phyloP scores from a whole-genome alignment of 345 rosid genomes.

The Aquilaria malaccensis region DNA sequence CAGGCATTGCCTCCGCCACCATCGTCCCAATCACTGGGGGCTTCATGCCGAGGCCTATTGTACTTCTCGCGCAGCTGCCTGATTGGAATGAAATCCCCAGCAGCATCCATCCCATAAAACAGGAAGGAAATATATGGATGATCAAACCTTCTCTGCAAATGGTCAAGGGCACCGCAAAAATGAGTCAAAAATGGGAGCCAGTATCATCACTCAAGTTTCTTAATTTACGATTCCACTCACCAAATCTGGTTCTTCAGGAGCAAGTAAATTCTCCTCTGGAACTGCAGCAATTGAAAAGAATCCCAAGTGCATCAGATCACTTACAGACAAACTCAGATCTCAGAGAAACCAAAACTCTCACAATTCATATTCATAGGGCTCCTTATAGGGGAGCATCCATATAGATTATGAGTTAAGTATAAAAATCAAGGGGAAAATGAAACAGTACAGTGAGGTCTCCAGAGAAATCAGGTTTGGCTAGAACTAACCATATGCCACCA shows the following conservation, averaged over 20 bases:
- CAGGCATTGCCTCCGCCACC: constrained; percentile 3
- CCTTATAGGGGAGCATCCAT: not conserved
- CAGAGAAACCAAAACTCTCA: constrained; percentile 2
- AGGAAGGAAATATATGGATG: constrained; percentile 81
- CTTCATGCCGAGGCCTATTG: constrained; percentile 69
- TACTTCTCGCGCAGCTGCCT: constrained; percentile 86
- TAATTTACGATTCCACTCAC: constrained; percentile 29
- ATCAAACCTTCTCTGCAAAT: constrained; percentile 75
- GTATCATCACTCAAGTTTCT: constrained; percentile 5
- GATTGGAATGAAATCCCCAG: constrained; percentile 91
- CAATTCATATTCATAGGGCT: not conserved
- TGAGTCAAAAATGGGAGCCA: not conserved
- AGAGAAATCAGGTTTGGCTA: not conserved
- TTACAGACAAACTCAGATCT: not conserved
- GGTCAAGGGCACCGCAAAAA: not conserved
- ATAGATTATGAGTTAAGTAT: not conserved
- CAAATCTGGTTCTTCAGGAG: constrained; percentile 51
- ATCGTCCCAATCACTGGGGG: constrained; percentile 49
- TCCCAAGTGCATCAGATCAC: constrained; percentile 5
- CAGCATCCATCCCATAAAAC: constrained; percentile 74
- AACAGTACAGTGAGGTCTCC: not conserved
- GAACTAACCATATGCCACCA: constrained; percentile 77
- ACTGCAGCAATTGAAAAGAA: constrained; percentile 41
- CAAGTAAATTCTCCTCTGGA: constrained; percentile 76
- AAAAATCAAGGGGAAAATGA: not conserved